Evolutionary conservation across 257 asterid genomes (phyloP).

Genomic region (Sherardia arvensis): DNA sequence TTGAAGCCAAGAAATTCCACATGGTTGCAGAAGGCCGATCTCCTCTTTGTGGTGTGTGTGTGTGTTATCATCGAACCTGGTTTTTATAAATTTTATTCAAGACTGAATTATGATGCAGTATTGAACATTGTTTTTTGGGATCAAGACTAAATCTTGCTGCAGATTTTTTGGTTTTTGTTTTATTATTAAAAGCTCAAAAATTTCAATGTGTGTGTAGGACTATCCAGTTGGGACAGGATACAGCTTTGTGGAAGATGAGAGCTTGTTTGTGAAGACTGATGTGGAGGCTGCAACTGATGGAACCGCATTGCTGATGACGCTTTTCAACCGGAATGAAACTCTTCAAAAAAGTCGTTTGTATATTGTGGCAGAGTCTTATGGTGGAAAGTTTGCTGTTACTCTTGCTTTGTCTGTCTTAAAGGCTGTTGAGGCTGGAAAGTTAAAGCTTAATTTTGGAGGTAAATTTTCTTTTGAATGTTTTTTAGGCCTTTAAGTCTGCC

Average conservation of each 20-base stretch:
- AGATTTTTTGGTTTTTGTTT: not conserved
- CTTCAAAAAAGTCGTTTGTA: conserved; percentile 72
- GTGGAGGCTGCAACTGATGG: conserved; percentile 76
- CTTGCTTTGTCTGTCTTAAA: conserved; percentile 70
- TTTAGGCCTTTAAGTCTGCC: not conserved
- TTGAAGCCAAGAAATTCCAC: conserved; percentile 87
- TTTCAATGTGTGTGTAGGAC: conserved; percentile 33
- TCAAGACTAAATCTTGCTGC: not conserved
- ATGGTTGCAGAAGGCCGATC: conserved; percentile 86
- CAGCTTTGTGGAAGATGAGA: conserved; percentile 79
- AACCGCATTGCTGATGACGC: conserved; percentile 51
- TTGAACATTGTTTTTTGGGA: not conserved
- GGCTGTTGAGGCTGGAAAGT: conserved; percentile 56
- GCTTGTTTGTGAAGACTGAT: conserved; percentile 64
- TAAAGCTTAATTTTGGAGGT: conserved; percentile 86
- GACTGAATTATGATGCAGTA: no score
- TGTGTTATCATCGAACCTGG: no score
- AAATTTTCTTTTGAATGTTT: not conserved
- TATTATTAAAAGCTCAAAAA: no score
- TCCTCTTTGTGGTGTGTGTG: conserved; percentile 66
- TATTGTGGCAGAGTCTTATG: conserved; percentile 90
- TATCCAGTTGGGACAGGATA: conserved; percentile 96
- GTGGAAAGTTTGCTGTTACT: conserved; percentile 87
- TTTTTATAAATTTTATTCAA: no score
- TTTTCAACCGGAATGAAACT: conserved; percentile 49